Percentiles rank a stretch among this genome's conserved stretches.
These are phyloP conservation scores for Botrytis porri DNA, from an alignment of 2,329 filamentous ascomycete species.

Conservation along the genomic window DNA sequence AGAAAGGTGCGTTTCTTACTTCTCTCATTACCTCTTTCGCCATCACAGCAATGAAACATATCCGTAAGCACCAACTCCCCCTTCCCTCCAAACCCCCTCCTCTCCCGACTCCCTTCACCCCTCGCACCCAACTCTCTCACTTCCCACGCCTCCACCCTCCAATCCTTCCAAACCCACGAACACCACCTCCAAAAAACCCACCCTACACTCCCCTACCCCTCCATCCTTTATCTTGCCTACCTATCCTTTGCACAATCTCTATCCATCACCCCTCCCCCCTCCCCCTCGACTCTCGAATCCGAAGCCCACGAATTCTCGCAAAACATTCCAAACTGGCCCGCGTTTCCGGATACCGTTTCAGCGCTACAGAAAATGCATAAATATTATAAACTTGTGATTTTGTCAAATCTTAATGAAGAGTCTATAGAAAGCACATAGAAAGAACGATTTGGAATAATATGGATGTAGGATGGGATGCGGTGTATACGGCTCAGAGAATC, in stretches of 20 bases:
- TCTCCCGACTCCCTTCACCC: constrained; percentile 16
- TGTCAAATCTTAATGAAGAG: background rate
- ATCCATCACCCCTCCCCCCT: constrained; percentile 46
- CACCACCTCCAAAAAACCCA: constrained; percentile 42
- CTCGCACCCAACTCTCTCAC: constrained; percentile 1
- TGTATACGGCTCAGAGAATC: constrained; percentile 67
- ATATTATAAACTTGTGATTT: background rate
- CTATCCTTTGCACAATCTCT: constrained; percentile 16
- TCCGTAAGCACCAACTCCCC: background rate
- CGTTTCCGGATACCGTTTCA: background rate
- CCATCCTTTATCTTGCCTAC: background rate
- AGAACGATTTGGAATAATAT: constrained; percentile 21
- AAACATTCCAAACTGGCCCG: background rate
- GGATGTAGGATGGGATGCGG: constrained; percentile 52
- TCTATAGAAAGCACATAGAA: background rate
- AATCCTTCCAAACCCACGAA: constrained; percentile 21
- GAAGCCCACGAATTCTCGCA: background rate
- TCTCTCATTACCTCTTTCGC: background rate
- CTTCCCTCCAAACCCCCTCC: background rate
- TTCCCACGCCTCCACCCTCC: constrained; percentile 13
- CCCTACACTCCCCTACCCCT: constrained; percentile 36
- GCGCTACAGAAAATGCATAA: background rate
- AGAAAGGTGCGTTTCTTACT: constrained; percentile 12
- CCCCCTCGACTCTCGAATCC: constrained; percentile 22
- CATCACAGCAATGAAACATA: background rate